A percentile compares a stretch with the other conserved stretches of the same genome.
These are phyloP conservation scores for Cladosporium sp. DNA, from an alignment of 2,329 filamentous ascomycete species.

Conservation along the genomic window DNA sequence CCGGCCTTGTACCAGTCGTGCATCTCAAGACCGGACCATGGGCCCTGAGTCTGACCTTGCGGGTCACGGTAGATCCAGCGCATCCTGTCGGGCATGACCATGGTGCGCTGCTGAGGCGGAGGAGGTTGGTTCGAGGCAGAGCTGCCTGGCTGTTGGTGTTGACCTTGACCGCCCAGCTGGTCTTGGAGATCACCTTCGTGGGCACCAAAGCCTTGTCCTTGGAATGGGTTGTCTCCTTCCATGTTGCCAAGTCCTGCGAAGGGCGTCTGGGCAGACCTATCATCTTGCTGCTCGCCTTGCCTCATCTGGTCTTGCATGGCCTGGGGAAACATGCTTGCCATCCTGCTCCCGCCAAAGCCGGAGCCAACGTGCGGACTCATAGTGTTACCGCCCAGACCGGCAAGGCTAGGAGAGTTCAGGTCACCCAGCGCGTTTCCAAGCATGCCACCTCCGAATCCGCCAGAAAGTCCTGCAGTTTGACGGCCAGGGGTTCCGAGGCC, in stretches of 20 bases:
- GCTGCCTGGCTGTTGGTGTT: conserved; percentile 35
- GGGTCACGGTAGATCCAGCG: conserved; percentile 97
- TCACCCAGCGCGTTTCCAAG: conserved; percentile 65
- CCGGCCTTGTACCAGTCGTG: conserved; percentile 99
- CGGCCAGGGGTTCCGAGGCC: conserved; percentile 68
- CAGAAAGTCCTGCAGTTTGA: conserved; percentile 46
- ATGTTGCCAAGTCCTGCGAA: conserved; percentile 23
- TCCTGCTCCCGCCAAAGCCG: conserved; percentile 40
- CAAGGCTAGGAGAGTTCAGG: conserved; percentile 66
- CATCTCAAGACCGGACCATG: conserved; percentile 96
- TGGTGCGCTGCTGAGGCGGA: conserved; percentile 66
- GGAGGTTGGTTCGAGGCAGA: conserved; percentile 61
- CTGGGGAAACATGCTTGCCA: conserved; percentile 72
- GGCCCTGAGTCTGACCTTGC: conserved; percentile 84
- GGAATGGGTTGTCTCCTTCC: conserved; percentile 13
- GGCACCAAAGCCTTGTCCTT: conserved; percentile 14
- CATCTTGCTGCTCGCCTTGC: conserved; percentile 50
- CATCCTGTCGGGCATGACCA: conserved; percentile 99
- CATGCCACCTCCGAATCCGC: conserved; percentile 48
- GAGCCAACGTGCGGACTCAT: conserved; percentile 47
- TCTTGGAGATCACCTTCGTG: conserved; percentile 15
- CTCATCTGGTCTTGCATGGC: conserved; percentile 92
- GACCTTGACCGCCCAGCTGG: conserved; percentile 14
- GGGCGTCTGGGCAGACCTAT: conserved; percentile 31
- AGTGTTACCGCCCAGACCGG: conserved; percentile 55